Evolutionary conservation across 1,139 yeast species (phyloP).

Genomic region (Yamadazyma dushanensis): DNA sequence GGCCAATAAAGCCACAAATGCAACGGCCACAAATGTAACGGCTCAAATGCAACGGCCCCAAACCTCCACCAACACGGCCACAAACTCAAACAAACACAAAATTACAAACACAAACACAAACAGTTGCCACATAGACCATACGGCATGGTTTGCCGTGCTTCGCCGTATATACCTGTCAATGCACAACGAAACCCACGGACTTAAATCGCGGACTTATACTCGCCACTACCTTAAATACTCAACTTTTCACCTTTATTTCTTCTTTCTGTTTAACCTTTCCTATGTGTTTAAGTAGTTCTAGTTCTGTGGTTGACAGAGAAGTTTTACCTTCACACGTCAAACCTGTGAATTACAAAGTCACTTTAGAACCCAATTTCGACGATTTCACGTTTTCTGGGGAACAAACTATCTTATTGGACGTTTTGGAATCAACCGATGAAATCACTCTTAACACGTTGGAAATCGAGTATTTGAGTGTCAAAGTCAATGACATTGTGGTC

Average conservation of each 20-base stretch:
- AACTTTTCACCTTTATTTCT: not conserved
- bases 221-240: not conserved
- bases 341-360: conserved; percentile 69
- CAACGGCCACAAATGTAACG: too few relatives aligned
- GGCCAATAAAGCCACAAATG: too few relatives aligned
- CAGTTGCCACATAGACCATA: too few relatives aligned
- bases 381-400: conserved; percentile 71
- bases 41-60: too few relatives aligned
- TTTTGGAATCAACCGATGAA: conserved; percentile 51
- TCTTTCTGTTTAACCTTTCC: too few relatives aligned
- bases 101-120: too few relatives aligned
- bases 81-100: too few relatives aligned
- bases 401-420: conserved; percentile 64
- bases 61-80: too few relatives aligned
- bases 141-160: not conserved
- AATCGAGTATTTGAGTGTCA: conserved; percentile 57
- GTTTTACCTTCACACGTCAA: conserved; percentile 71
- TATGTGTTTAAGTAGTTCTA: conserved; percentile 4
- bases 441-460: conserved; percentile 66
- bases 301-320: conserved; percentile 47
- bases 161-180: conserved; percentile 1
- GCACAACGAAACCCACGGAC: not conserved
- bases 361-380: conserved; percentile 71
- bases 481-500: conserved; percentile 38
- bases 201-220: not conserved